Evolutionary conservation across 2,329 filamentous ascomycete species (phyloP), one percentile per base, ranked within the genome.

Genomic region (Grosmannia huntii): DNA sequence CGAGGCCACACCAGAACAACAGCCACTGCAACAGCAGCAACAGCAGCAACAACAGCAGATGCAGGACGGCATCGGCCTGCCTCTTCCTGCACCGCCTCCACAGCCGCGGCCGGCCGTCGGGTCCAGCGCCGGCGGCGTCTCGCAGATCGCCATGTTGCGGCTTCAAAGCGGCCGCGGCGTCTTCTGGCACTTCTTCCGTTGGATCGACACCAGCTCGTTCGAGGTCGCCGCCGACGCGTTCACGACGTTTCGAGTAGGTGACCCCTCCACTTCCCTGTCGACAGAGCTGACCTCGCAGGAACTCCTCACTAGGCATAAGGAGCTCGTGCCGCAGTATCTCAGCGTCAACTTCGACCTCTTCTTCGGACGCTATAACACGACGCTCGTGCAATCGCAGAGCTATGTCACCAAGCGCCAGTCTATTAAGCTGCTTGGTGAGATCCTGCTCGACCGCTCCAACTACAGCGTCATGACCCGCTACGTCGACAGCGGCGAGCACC

Each of bases 401-500:
- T 99, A 99, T 69, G 94, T 99, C 62, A 99, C 94, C 28, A 99
- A 99, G 72, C 83, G 94, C 55, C 94, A 99, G 73, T 96, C 90
- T 19, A 97, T 97, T 74, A 99, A 99, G 72, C 80, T 99, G 50
- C 82, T 99, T 1, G 94, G 94, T 57, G 94, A 99, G 73, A 90
- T 99, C 53, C 75, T 99, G 58, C 80, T 99, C 38, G 94, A 97
- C 71, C 84, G 94, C 50, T 90, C 92, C 62, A 97, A 99, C 73
- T 99, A 99, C 76, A 90, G 85, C 68, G 90, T 97, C 68, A 99
- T 99, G 94, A 97, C 92, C 59, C 84, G 87, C 62, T 99, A 97
- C 69, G 94, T 99, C 60, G 91, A 96, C 70, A 86, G 87, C 54
- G 91, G 91, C 60, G 92, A 97, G 69, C 91, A 99, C 68, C 81